These are phyloP conservation scores for Apophysomyces elegans DNA, from an alignment of 371 early-diverging fungal genomes.

Conservation along the genomic window DNA sequence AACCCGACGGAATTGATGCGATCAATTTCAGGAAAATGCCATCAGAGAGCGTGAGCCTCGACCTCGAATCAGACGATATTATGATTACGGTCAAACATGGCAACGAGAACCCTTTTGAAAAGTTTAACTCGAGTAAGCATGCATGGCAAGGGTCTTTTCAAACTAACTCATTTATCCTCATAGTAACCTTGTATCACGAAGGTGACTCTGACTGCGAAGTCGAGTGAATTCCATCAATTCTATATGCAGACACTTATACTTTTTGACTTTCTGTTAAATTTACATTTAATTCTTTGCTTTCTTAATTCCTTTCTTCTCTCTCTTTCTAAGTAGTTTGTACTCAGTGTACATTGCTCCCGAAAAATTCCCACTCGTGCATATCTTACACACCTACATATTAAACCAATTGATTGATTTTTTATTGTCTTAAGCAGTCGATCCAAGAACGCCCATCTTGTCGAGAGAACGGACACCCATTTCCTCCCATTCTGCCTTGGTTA, in stretches of 20 bases:
- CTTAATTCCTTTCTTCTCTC: not conserved
- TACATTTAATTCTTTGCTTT: conserved; percentile 13
- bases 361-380: not conserved
- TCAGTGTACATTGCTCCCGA: conserved; percentile 9
- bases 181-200: conserved; percentile 68
- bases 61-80: conserved; percentile 43
- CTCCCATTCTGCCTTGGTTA: conserved; percentile 93
- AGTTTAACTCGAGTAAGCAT: conserved; percentile 57
- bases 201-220: conserved; percentile 57
- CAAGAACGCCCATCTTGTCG: conserved; percentile 67
- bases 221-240: not conserved
- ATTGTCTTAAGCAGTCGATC: conserved; percentile 42
- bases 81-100: conserved; percentile 8
- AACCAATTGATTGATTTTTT: conserved; percentile 7
- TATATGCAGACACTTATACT: not conserved
- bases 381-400: conserved; percentile 10
- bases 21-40: conserved; percentile 67
- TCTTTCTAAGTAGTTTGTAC: conserved; percentile 11
- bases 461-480: conserved; percentile 88
- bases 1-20: conserved; percentile 60
- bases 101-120: conserved; percentile 53
- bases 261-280: conserved; percentile 8
- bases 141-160: not conserved
- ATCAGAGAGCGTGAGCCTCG: conserved; percentile 52
- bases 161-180: conserved; percentile 1